Percentiles rank a stretch among this genome's conserved stretches.
Conservation (phyloP, 1,284 basidiomycete species). For the Termitomyces sp. region DNA sequence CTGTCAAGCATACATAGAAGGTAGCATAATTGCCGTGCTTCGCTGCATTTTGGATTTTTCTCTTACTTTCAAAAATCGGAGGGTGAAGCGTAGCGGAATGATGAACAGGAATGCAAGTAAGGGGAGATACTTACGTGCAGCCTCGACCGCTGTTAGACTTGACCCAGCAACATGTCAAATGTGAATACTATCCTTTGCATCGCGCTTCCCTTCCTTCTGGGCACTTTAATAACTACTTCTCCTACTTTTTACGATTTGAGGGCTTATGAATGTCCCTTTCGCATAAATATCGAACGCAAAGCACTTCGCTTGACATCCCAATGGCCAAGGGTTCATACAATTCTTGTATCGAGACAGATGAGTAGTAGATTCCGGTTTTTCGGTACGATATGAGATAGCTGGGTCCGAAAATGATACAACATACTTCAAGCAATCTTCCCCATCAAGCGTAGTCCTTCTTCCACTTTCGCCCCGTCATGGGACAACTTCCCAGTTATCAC, state of each 20-base stretch:
- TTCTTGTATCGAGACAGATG: not conserved
- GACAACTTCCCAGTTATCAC: slow-evolving; percentile 46
- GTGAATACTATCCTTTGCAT: not conserved
- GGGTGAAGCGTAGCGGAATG: not conserved
- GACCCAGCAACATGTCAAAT: not conserved
- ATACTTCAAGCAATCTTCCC: slow-evolving; percentile 16
- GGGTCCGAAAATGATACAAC: not conserved
- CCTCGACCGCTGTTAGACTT: not conserved
- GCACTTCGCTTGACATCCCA: not conserved
- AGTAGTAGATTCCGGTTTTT: not conserved
- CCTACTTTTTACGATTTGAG: too few species aligned
- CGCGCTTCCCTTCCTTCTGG: not conserved
- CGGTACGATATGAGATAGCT: not conserved
- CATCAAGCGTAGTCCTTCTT: slow-evolving; percentile 38
- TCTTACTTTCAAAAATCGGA: not conserved
- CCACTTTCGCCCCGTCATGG: slow-evolving; percentile 42
- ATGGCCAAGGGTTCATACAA: too few species aligned
- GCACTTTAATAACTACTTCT: too few species aligned
- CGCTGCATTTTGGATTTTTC: not conserved
- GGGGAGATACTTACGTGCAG: not conserved
- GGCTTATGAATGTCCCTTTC: too few species aligned
- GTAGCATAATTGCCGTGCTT: not conserved
- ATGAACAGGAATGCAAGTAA: not conserved
- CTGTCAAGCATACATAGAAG: too few species aligned
- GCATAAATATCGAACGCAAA: too few species aligned